Conservation (phyloP, 2,329 filamentous ascomycete genomes). For the Trichophyton simii region DNA sequence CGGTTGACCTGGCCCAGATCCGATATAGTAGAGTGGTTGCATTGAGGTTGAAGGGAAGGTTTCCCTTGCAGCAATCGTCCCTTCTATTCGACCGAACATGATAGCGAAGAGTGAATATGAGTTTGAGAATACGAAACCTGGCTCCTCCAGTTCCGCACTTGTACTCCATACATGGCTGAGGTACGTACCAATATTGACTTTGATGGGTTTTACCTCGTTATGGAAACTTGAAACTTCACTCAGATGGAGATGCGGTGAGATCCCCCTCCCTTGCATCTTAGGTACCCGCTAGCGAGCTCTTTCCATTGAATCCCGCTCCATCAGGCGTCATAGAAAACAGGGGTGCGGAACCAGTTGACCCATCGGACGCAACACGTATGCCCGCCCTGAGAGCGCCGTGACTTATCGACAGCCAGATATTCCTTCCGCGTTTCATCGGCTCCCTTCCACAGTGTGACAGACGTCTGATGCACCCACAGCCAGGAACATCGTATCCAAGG, state of each 20-base stretch:
- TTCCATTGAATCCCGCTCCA: background rate
- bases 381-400: background rate
- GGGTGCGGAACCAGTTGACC: background rate
- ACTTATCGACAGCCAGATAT: background rate
- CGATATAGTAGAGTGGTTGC: background rate
- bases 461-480: background rate
- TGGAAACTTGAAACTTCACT: background rate
- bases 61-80: background rate
- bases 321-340: background rate
- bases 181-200: background rate
- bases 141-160: background rate
- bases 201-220: background rate
- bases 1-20: background rate
- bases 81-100: background rate
- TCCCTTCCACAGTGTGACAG: background rate
- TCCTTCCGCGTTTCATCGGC: conserved; percentile 2
- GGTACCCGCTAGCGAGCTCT: background rate
- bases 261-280: background rate
- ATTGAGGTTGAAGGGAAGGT: background rate
- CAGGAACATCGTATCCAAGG: background rate
- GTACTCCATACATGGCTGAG: background rate
- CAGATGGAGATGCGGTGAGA: background rate
- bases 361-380: background rate
- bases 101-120: background rate
- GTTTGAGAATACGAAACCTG: background rate